Evolutionary conservation across 2,329 filamentous ascomycete genomes (phyloP).

Genomic region (Bipolaris oryzae): DNA sequence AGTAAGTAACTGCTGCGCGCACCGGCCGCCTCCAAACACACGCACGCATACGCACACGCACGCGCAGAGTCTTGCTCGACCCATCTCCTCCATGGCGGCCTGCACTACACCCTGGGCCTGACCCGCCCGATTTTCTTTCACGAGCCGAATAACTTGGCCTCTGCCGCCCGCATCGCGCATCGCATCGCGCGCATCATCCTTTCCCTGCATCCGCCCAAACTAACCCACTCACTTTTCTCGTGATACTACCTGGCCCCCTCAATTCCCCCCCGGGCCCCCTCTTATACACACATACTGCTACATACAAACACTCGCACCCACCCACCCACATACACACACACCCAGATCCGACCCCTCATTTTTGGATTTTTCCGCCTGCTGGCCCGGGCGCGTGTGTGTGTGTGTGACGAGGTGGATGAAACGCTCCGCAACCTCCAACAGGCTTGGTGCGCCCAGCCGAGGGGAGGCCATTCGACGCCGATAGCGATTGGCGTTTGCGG

Average conservation of each 20-base stretch:
- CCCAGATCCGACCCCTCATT: conserved; percentile 30
- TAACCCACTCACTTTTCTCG: conserved; percentile 22
- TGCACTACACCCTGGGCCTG: conserved; percentile 30
- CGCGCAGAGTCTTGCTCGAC: conserved; percentile 15
- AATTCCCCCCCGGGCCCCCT: conserved; percentile 1
- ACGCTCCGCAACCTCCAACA: conserved; percentile 29
- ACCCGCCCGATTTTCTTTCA: conserved; percentile 22
- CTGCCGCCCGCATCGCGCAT: conserved; percentile 25
- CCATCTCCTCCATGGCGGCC: conserved; percentile 10
- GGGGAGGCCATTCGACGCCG: conserved; percentile 26
- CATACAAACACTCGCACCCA: not conserved
- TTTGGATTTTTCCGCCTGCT: conserved; percentile 28
- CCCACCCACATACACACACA: conserved; percentile 25
- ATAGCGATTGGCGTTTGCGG: conserved; percentile 31
- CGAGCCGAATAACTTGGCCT: conserved; percentile 24
- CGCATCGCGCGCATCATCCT: not conserved
- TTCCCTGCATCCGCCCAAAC: conserved; percentile 27
- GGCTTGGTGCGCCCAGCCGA: conserved; percentile 31
- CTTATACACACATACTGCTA: not conserved
- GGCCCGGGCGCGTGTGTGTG: conserved; percentile 26
- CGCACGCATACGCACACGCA: conserved; percentile 2
- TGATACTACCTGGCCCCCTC: conserved; percentile 5
- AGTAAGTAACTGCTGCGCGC: conserved; percentile 19
- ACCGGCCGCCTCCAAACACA: conserved; percentile 13
- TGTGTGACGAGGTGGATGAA: conserved; percentile 39